Conservation (phyloP, 306 rosid genomes). For the Oemleria cerasiformis region DNA sequence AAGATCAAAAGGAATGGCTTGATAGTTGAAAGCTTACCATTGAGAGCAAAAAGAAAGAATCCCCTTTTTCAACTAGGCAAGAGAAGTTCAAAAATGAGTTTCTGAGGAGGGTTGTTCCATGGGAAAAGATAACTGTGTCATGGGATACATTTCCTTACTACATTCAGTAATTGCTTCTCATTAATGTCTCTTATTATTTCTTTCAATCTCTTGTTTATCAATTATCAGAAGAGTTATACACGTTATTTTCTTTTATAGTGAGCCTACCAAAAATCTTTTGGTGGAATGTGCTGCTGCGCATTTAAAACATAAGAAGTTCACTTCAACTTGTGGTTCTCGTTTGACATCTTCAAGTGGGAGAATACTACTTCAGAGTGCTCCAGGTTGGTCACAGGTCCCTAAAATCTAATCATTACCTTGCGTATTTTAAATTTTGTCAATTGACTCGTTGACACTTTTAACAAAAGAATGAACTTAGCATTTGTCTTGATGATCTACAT, state of each 20-base stretch:
- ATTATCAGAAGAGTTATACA: neutral
- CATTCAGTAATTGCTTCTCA: conserved; percentile 53
- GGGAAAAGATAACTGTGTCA: conserved; percentile 87
- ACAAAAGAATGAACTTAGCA: neutral
- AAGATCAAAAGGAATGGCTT: conserved; percentile 93
- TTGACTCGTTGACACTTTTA: neutral
- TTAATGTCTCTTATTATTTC: conserved; percentile 18
- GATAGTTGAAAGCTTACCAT: conserved; percentile 58
- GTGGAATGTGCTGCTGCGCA: conserved; percentile 87
- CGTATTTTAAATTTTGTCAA: conserved; percentile 7
- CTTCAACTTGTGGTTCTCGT: conserved; percentile 66
- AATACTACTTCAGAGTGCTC: conserved; percentile 85
- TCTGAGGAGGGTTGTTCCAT: conserved; percentile 77
- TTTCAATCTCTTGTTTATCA: neutral
- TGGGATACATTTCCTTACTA: conserved; percentile 94
- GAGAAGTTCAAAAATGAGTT: conserved; percentile 85
- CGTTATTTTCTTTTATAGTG: conserved; percentile 39
- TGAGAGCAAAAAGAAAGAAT: conserved; percentile 66
- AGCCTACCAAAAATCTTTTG: conserved; percentile 71
- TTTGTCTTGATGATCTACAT: conserved; percentile 18
- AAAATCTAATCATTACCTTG: conserved; percentile 3
- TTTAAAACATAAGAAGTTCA: conserved; percentile 55
- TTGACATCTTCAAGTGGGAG: conserved; percentile 88
- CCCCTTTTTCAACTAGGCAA: conserved; percentile 67
- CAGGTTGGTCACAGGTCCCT: conserved; percentile 59